phyloP scores from a whole-genome alignment of 257 asterid genomes.

The Galeopsis tetrahit region DNA sequence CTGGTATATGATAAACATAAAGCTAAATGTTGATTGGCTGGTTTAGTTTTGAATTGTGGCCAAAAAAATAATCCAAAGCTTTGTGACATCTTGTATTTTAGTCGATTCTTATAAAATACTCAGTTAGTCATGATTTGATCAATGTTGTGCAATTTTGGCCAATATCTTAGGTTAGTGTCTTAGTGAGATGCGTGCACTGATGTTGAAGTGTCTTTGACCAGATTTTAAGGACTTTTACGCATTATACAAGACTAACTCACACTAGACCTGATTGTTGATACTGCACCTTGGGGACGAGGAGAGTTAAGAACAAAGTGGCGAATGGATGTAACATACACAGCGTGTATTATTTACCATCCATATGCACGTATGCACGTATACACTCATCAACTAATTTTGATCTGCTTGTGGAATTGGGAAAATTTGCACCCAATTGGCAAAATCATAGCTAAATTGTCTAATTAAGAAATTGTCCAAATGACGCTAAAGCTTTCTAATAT shows the following conservation, averaged over 20 bases:
- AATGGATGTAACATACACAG: neutral
- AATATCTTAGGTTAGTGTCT: neutral
- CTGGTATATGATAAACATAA: conserved; percentile 21
- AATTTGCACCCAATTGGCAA: neutral
- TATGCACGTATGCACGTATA: neutral
- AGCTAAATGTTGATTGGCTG: conserved; percentile 15
- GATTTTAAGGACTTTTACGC: neutral
- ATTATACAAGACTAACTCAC: neutral
- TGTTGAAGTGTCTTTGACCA: neutral
- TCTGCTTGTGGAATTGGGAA: neutral
- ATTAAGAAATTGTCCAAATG: neutral
- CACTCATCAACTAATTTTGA: neutral
- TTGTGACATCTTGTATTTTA: neutral
- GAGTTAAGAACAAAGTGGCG: too few relatives aligned
- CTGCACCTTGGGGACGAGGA: neutral
- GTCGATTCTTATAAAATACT: neutral
- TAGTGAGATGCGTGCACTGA: neutral
- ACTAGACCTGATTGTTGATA: neutral
- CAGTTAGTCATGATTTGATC: neutral
- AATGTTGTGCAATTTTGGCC: neutral
- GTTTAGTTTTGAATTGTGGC: neutral
- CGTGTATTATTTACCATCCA: neutral
- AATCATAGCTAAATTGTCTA: neutral
- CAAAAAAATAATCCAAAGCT: neutral
- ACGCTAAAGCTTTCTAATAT: neutral